These are phyloP conservation scores for Bullera alba DNA, from an alignment of 768 basidiomycete species.

Conservation along the genomic window DNA sequence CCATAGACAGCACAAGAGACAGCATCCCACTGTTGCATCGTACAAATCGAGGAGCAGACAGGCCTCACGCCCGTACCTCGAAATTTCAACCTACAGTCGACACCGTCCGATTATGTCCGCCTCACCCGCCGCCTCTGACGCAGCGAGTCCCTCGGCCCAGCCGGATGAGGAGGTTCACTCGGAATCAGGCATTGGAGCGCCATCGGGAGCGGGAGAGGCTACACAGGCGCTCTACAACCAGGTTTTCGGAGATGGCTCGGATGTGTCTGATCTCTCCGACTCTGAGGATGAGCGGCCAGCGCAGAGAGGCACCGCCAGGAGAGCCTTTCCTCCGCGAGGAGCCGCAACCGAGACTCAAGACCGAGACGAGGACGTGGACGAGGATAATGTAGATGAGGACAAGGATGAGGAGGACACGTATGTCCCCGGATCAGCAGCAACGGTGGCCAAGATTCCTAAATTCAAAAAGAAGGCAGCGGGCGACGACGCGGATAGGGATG, in stretches of 20 bases:
- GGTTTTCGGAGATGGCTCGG: slow-evolving; percentile 51
- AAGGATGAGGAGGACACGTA: slow-evolving; percentile 54
- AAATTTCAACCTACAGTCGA: too few relatives aligned
- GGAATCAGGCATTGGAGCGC: slow-evolving; percentile 1
- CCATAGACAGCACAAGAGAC: too few relatives aligned
- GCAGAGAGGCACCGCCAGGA: slow-evolving; percentile 12
- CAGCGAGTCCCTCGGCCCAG: background rate
- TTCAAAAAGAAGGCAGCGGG: slow-evolving; percentile 36
- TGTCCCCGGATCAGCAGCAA: slow-evolving; percentile 20
- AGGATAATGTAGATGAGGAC: slow-evolving; percentile 39
- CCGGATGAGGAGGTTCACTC: background rate
- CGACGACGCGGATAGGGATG: slow-evolving; percentile 34
- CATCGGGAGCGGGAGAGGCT: slow-evolving; percentile 1
- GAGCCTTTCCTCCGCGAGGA: slow-evolving; percentile 43
- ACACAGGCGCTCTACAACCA: slow-evolving; percentile 15
- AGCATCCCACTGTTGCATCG: too few relatives aligned
- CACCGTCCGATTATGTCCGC: too few relatives aligned
- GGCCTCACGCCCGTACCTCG: too few relatives aligned
- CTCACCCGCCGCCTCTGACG: slow-evolving; percentile 8
- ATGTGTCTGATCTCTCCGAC: slow-evolving; percentile 74
- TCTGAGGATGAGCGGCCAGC: slow-evolving; percentile 50
- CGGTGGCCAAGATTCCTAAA: slow-evolving; percentile 27
- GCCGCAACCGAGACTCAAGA: slow-evolving; percentile 49
- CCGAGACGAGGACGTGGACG: slow-evolving; percentile 19
- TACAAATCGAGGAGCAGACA: too few relatives aligned